These are phyloP conservation scores for Microdochium paspali DNA, from an alignment of 2,329 filamentous ascomycete genomes.

Conservation along the genomic window DNA sequence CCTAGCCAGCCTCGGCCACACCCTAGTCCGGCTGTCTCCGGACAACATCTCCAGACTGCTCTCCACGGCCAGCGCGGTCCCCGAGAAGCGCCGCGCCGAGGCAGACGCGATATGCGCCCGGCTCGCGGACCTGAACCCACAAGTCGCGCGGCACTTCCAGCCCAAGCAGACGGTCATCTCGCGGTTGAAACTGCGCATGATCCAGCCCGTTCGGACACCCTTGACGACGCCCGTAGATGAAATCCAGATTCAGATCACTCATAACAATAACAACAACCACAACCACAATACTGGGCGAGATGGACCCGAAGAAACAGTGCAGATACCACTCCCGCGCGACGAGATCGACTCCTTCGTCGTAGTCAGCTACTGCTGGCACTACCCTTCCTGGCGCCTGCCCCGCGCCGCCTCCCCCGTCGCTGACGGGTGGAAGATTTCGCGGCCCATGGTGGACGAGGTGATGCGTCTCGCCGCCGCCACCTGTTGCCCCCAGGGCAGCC, in stretches of 20 bases:
- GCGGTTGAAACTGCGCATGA: slow-evolving; percentile 8
- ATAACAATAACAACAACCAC: neutral
- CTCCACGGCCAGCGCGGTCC: neutral
- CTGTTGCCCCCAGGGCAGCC: neutral
- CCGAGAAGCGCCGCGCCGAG: neutral
- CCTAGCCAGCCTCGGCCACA: neutral
- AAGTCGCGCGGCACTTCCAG: slow-evolving; percentile 4
- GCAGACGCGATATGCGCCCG: slow-evolving; percentile 1
- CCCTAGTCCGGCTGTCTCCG: neutral
- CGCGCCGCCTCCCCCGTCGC: slow-evolving; percentile 5
- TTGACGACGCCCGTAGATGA: no score
- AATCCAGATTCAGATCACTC: no score
- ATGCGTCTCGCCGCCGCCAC: slow-evolving; percentile 2
- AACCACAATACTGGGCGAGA: neutral
- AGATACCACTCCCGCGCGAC: neutral
- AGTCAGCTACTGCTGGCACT: slow-evolving; percentile 17
- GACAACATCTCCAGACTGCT: neutral
- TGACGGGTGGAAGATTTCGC: slow-evolving; percentile 10
- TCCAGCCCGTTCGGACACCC: neutral
- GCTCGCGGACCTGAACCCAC: slow-evolving; percentile 8
- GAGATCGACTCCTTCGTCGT: slow-evolving; percentile 7
- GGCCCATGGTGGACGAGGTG: slow-evolving; percentile 12
- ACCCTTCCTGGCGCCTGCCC: slow-evolving; percentile 7
- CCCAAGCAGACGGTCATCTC: slow-evolving; percentile 7
- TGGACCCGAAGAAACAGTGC: neutral